Base-by-base conservation (phyloP, 768 basidiomycete genomes). In the Cystobasidium tubakii region DNA sequence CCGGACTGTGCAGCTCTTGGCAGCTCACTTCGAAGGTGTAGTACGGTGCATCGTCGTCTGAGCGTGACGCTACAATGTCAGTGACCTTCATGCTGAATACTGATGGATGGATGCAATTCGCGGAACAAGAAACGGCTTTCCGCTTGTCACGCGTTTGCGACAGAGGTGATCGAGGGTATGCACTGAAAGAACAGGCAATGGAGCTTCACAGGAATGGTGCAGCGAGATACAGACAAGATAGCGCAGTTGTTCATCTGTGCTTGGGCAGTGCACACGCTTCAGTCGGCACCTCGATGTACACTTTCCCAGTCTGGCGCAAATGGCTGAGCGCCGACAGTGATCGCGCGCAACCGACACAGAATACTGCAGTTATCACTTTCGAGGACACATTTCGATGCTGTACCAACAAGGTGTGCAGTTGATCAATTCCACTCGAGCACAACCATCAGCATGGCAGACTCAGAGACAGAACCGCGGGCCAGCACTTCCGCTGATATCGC, bases 11-110 rank as follows among this genome's bases (percentile, higher is more conserved):
- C n/a, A n/a, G n/a, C 39, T 6, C 39, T 15, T 39, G 39, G 39
- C 39, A n/a, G 10, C 63, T 4, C n/a, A 78, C 78, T 60, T 98
- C 95, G 81, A 95, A 91, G 0, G 90, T 92, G 80, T 88, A 96
- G 82, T 91, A 95, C 0, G 92, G 90, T n/a, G 79, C 83, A 1
- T 81, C 72, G 10, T 83, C 80, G 6, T 62, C 74, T 29, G 57
- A 27, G 55, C 84, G 83, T 2, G 81, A 75, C 1, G 82, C 79
- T 74, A 96, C 87, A 79, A 89, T 89, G 75, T 90, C 86, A 0
- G 85, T 84, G 64, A 95, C 80, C 82, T 89, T 91, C 90, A 91
- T 90, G 43, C 46, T 75, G 25, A 60, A 60, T 9, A 15, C 57
- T 12, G 27, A 21, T 31, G 6, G 39, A 6, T 15, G 15, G 39